Conservation (phyloP, 1,284 basidiomycete genomes). For the Fomitopsis palustris region DNA sequence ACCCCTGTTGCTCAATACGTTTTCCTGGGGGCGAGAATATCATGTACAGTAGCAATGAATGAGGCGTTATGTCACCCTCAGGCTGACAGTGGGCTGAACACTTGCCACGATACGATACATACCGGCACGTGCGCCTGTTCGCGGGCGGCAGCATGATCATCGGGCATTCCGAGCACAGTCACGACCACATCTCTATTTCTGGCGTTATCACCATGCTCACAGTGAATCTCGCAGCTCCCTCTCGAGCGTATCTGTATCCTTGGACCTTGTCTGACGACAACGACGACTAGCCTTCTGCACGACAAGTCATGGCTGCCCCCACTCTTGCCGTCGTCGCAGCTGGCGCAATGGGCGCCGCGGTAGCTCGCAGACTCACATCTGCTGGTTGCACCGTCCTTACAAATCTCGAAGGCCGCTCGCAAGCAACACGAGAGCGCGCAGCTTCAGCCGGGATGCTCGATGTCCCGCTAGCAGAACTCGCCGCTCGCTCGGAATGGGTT, state of each 20-base stretch:
- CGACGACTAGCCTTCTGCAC: background rate
- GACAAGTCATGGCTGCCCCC: slow-evolving; percentile 12
- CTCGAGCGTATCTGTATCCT: background rate
- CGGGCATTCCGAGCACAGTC: background rate
- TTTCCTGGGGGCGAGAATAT: too few relatives aligned
- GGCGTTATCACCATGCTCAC: background rate
- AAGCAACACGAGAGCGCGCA: slow-evolving; percentile 44
- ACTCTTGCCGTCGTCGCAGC: slow-evolving; percentile 43
- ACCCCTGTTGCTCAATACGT: too few relatives aligned
- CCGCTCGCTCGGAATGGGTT: slow-evolving; percentile 40
- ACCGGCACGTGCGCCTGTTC: too few relatives aligned
- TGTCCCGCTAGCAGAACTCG: slow-evolving; percentile 41
- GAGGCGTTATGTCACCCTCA: too few relatives aligned
- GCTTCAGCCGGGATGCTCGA: slow-evolving; percentile 50
- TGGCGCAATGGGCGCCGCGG: slow-evolving; percentile 41
- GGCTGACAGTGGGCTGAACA: too few relatives aligned
- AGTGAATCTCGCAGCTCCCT: background rate
- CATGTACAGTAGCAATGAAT: too few relatives aligned
- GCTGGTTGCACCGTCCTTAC: slow-evolving; percentile 49
- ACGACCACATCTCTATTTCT: background rate
- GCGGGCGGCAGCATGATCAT: too few relatives aligned
- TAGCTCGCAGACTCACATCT: slow-evolving; percentile 37
- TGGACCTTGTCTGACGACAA: background rate
- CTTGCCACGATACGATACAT: too few relatives aligned
- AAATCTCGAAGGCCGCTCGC: slow-evolving; percentile 47